Evolutionary conservation across 148 eudicot species (phyloP).

Genomic region (Gaultheria prostrata): DNA sequence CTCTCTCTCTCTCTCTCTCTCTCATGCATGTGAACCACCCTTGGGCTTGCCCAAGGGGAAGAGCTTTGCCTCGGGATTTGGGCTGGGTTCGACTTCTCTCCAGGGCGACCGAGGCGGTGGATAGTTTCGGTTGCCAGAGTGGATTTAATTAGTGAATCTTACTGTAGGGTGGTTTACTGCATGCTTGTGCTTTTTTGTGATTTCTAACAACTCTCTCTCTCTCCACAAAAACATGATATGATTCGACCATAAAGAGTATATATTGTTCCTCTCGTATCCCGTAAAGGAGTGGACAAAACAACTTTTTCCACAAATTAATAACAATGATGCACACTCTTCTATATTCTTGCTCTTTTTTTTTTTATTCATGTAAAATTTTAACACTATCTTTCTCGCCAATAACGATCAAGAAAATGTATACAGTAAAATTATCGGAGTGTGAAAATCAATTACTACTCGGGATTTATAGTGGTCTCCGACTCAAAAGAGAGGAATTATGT

Average conservation of each 20-base stretch:
- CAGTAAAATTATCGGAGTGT: background rate
- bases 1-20: conserved; percentile 13
- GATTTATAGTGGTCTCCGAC: background rate
- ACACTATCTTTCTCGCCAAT: background rate
- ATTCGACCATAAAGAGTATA: conserved; percentile 23
- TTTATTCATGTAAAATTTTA: background rate
- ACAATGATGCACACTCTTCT: background rate
- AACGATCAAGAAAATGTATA: background rate
- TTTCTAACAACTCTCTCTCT: background rate
- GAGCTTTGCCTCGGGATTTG: too few species aligned
- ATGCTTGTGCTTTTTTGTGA: conserved; percentile 11
- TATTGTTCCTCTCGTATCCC: conserved; percentile 22
- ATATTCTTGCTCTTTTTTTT: background rate
- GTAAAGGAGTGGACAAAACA: conserved; percentile 8
- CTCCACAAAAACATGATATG: conserved; percentile 14
- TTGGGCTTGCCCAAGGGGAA: too few species aligned
- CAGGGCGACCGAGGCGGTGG: too few species aligned
- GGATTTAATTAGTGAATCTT: too few species aligned
- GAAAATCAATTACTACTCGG: background rate
- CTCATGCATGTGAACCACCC: too few species aligned
- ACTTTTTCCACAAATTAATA: background rate
- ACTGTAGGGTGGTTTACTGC: too few species aligned
- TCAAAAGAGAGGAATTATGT: background rate
- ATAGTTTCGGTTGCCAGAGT: too few species aligned
- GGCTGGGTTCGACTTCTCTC: too few species aligned